Evolutionary conservation across 495 filamentous ascomycete species (phyloP), one percentile per base, ranked within the genome.

Genomic region (Jackrogersella multiformis): DNA sequence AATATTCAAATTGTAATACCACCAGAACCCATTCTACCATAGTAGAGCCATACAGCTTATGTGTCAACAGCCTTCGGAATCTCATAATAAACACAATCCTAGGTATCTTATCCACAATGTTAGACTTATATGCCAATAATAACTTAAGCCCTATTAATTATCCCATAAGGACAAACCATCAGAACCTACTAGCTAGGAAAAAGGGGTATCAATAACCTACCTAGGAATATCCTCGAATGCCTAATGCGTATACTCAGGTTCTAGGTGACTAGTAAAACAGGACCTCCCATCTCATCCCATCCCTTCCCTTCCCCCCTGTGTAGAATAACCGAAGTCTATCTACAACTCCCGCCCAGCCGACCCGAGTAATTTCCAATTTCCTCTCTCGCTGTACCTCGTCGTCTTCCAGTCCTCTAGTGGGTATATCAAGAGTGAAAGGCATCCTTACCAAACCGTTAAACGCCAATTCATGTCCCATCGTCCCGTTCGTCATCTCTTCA

Each of bases 381-480:
- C 26, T n/a, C 23, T 5, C 23, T 21, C 16, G 7, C 20, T 16
- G n/a, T 20, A 13, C 30, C 1, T 54, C 23, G 7, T 39, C 26
- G 35, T 18, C 54, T 13, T 15, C 0, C 20, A 12, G 8, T 51
- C 9, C 32, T 57, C 15, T 53, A 36, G 24, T 55, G 64, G 64
- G 64, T 67, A 67, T 67, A 54, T 53, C 56, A 10, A n/a, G 26
- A 61, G 13, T 8, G 13, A 39, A 61, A 32, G 20, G n/a, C 28
- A 48, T 51, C 13, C 15, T 2, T 35, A 45, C 12, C 24, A 45
- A n/a, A 39, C 51, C 42, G 13, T 28, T 15, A 35, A 49, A 51
- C 54, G 54, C 49, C 57, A 57, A 9, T 16, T n/a, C n/a, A 24
- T 42, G 15, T 54, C n/a, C n/a, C n/a, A n/a, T n/a, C 15, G 7